These are phyloP conservation scores for Lichtheimia hyalospora DNA, from an alignment of 371 early-diverging fungal species.

Conservation along the genomic window DNA sequence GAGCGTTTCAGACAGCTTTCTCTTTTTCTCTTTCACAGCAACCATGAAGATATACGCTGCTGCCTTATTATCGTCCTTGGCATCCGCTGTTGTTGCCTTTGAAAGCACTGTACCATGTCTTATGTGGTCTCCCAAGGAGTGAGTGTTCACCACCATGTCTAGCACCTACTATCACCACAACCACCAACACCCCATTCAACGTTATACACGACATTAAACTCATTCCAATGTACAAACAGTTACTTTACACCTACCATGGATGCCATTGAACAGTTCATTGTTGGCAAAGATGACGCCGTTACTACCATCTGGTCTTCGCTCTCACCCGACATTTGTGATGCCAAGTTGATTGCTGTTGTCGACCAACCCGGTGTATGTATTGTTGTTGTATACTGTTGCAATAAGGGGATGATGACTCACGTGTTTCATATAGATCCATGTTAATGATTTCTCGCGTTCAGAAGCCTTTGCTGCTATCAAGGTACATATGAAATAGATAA, in stretches of 20 bases:
- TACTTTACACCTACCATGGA: conserved; percentile 19
- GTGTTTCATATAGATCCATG: conserved; percentile 31
- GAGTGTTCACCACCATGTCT: not conserved
- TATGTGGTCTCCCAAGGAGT: conserved; percentile 26
- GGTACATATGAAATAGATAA: conserved; percentile 20
- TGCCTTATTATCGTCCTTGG: conserved; percentile 18
- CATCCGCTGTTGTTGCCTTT: conserved; percentile 22
- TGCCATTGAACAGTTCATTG: conserved; percentile 29
- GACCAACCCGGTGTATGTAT: conserved; percentile 47
- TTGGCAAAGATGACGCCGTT: conserved; percentile 30
- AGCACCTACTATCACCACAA: no score
- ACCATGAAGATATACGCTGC: conserved; percentile 22
- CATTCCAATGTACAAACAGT: conserved; percentile 9
- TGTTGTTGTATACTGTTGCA: not conserved
- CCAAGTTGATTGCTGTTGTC: conserved; percentile 39
- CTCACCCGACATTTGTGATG: conserved; percentile 35
- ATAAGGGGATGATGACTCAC: not conserved
- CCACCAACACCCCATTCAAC: not conserved
- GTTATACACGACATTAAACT: not conserved
- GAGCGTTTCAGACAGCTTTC: conserved; percentile 1
- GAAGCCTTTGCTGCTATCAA: conserved; percentile 30
- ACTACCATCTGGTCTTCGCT: conserved; percentile 27
- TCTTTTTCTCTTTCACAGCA: not conserved
- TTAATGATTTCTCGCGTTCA: conserved; percentile 32
- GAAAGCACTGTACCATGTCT: conserved; percentile 21